These are phyloP conservation scores for Yarrowia yakushimensis DNA, from an alignment of 805 yeast genomes.

Conservation along the genomic window DNA sequence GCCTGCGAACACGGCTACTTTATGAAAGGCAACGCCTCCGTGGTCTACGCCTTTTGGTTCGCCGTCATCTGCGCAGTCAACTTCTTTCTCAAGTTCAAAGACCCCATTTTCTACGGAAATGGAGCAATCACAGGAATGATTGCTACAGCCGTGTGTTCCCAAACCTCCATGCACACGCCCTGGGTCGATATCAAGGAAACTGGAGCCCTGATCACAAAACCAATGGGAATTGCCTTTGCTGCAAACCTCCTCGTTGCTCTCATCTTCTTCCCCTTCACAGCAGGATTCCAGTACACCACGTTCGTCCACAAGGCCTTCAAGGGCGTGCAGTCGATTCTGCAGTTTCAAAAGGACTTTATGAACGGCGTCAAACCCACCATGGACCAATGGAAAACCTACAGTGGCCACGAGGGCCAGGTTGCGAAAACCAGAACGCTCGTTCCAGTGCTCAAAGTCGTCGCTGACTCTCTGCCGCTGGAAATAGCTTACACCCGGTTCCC, in stretches of 20 bases:
- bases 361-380: slow-evolving; percentile 27
- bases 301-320: slow-evolving; percentile 24
- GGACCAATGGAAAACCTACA: not conserved
- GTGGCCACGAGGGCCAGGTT: not conserved
- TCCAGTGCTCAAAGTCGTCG: not conserved
- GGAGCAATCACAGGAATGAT: slow-evolving; percentile 34
- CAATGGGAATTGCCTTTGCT: slow-evolving; percentile 33
- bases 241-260: slow-evolving; percentile 29
- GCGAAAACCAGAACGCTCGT: not conserved
- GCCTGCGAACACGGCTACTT: slow-evolving; percentile 6
- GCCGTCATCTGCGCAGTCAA: slow-evolving; percentile 15
- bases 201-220: slow-evolving; percentile 29
- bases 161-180: slow-evolving; percentile 27
- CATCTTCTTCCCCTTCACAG: slow-evolving; percentile 34
- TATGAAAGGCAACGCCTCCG: slow-evolving; percentile 4
- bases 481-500: not conserved
- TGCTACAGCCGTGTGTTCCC: slow-evolving; percentile 29
- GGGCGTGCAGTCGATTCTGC: slow-evolving; percentile 26
- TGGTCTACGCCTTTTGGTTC: slow-evolving; percentile 16
- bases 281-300: slow-evolving; percentile 31
- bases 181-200: slow-evolving; percentile 31
- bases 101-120: slow-evolving; percentile 27
- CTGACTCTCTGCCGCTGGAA: not conserved
- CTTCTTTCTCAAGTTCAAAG: slow-evolving; percentile 20
- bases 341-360: slow-evolving; percentile 23